Percentiles rank a stretch among this genome's conserved stretches.
Evolutionary conservation across 169 alveolate genomes (phyloP).

Genomic region (Eimeria acervulina): DNA sequence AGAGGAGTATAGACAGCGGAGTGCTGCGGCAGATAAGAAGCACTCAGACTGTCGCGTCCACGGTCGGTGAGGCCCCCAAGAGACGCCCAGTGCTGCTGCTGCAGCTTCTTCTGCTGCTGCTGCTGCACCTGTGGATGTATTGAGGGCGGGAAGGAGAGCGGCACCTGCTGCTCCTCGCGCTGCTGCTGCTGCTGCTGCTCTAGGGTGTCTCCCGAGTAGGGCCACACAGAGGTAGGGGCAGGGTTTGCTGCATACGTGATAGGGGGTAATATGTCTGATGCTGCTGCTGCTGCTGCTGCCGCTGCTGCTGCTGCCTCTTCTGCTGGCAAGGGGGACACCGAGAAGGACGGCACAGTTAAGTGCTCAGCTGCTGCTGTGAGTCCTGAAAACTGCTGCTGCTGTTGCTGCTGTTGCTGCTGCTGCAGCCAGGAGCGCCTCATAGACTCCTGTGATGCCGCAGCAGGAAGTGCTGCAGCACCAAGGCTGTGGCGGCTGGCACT

Average conservation of each 20-base stretch:
- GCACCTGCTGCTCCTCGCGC: background rate
- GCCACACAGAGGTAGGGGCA: constrained; percentile 18
- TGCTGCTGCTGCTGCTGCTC: constrained; percentile 39
- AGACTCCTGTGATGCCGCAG: background rate
- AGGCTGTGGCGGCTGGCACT: constrained; percentile 20
- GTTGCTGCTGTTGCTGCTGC: constrained; percentile 21
- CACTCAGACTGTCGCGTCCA: constrained; percentile 17
- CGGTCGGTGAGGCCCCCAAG: background rate
- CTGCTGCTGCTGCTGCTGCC: constrained; percentile 25
- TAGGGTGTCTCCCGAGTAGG: background rate
- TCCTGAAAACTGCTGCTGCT: constrained; percentile 1
- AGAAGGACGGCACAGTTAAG: background rate
- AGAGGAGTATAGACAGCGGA: constrained; percentile 7
- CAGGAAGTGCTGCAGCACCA: constrained; percentile 35
- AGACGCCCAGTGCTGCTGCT: constrained; percentile 22
- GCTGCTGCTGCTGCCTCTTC: background rate
- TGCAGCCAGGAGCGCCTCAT: constrained; percentile 12
- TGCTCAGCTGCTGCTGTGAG: background rate
- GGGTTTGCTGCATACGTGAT: background rate
- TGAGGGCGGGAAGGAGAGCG: constrained; percentile 28
- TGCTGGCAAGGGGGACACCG: background rate
- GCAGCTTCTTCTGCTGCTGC: background rate
- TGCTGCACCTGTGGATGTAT: background rate
- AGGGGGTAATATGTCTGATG: background rate
- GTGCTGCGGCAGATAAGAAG: constrained; percentile 35